Percentiles rank a stretch among this genome's conserved stretches.
These are phyloP conservation scores for Aspergillus tubingensis DNA, from an alignment of 2,329 filamentous ascomycete species.

Conservation along the genomic window DNA sequence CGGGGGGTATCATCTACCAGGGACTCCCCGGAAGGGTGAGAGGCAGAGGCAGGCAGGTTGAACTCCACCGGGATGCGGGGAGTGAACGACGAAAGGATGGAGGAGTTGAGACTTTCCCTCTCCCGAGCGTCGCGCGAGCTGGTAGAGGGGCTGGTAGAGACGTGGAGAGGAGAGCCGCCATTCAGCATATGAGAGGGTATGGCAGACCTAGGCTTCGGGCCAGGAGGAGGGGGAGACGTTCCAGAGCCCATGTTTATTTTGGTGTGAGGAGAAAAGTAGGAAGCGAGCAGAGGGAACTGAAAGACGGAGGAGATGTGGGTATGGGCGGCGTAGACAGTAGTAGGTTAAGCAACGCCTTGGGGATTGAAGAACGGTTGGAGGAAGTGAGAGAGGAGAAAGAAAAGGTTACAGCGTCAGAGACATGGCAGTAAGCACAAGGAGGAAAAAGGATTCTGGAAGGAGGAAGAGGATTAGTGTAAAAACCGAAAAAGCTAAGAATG, in stretches of 20 bases:
- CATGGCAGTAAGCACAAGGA: neutral
- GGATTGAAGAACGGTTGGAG: neutral
- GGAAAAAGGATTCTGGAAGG: neutral
- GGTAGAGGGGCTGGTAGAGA: conserved; percentile 49
- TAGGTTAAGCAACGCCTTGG: neutral
- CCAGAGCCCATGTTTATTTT: conserved; percentile 55
- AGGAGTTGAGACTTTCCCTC: conserved; percentile 58
- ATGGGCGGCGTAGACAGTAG: neutral
- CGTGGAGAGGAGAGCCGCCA: conserved; percentile 55
- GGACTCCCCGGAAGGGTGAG: conserved; percentile 21
- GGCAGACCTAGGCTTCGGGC: conserved; percentile 53
- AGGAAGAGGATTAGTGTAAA: neutral
- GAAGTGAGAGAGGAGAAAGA: neutral
- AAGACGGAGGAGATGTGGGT: neutral
- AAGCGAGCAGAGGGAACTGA: neutral
- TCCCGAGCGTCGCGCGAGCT: conserved; percentile 56
- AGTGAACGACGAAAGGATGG: conserved; percentile 60
- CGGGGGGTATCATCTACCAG: conserved; percentile 21
- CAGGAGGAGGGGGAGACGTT: conserved; percentile 40
- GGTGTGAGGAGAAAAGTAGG: conserved; percentile 8
- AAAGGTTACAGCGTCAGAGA: neutral
- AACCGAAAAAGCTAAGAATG: conserved; percentile 1
- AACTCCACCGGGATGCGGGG: conserved; percentile 38
- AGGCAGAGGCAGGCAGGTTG: conserved; percentile 23
- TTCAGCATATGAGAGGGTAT: conserved; percentile 61